Base-by-base conservation (phyloP, 1,139 yeast genomes). In the Magnusiomyces magnusii region DNA sequence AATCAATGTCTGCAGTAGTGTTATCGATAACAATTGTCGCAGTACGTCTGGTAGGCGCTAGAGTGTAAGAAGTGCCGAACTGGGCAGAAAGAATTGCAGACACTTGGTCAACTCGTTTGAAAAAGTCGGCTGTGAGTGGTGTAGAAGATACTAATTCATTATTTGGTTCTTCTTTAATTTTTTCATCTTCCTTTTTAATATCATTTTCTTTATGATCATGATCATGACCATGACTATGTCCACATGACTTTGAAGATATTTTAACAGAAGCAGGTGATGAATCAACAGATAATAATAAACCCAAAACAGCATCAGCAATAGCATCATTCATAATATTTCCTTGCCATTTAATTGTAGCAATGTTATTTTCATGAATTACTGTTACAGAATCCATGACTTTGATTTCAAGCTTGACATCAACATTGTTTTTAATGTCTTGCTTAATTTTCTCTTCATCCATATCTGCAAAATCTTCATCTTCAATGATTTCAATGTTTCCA, bases 251-350 rank as follows among this genome's bases (percentile, higher is more conserved):
- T 2, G 95, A 83, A 15, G 96, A 84, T 62, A 90, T 72, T 68
- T 91, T 93, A 31, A 93, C 97, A 3, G 97, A 89, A 0, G 97
- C 96, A 2, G 97, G 97, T 0, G 97, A 86, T 0, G 97, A 86
- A 69, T 93, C 99, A 51, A 93, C 95, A 51, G 96, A 88, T 71
- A 93, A 80, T 44, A 93, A 75, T 52, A 93, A 90, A 0, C 97
- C 97, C 61, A 95, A 81, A 1, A 91, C 89, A 51, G 97, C 86
- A 69, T 93, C 99, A 0, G 99, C 99, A 65, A 93, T 82, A 0
- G 97, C 87, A 67, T 93, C 99, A 58, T 90, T 92, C 77, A 91
- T 83, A 58, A 89, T 78, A 63, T 92, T 95, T 64, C 95, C 93
- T 28, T 85, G 82, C 99, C 99, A 93, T 71, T 90, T 96, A 25